Evolutionary conservation across 176 grass and related monocot species (phyloP).

Genomic region (Musa troglodytarum): DNA sequence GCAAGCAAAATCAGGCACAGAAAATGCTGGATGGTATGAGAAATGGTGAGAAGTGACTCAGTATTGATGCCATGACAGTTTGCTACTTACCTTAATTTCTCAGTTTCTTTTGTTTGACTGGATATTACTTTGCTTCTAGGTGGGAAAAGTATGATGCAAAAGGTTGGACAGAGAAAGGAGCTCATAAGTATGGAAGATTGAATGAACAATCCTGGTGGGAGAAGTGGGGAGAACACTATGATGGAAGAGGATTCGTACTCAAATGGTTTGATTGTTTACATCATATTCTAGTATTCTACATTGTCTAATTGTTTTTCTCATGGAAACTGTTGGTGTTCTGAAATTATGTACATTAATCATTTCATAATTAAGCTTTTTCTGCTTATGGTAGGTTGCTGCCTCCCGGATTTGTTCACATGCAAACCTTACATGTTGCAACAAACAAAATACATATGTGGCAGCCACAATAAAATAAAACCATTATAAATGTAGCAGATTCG

Average conservation of each 20-base stretch:
- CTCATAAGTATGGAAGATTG: slow-evolving; percentile 89
- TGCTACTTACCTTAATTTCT: background rate
- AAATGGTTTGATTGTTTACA: slow-evolving; percentile 64
- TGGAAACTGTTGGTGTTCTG: background rate
- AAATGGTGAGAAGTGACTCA: slow-evolving; percentile 60
- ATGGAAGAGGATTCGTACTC: slow-evolving; percentile 78
- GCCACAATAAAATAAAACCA: too few relatives aligned
- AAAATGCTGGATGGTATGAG: slow-evolving; percentile 98
- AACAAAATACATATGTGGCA: too few relatives aligned
- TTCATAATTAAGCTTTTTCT: background rate
- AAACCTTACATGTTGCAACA: too few relatives aligned
- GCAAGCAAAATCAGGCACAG: slow-evolving; percentile 76
- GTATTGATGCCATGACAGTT: background rate
- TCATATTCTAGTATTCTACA: background rate
- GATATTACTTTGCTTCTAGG: slow-evolving; percentile 35
- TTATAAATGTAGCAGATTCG: too few relatives aligned
- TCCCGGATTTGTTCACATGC: too few relatives aligned
- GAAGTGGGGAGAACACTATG: slow-evolving; percentile 95
- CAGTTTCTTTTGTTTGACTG: slow-evolving; percentile 6
- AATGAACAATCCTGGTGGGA: slow-evolving; percentile 99
- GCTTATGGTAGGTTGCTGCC: too few relatives aligned
- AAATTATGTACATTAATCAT: background rate
- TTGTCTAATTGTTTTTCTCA: background rate
- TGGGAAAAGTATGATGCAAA: slow-evolving; percentile 99
- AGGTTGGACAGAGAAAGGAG: slow-evolving; percentile 96